phyloP scores from a whole-genome alignment of 805 yeast species.

The Wickerhamomyces chaumierensis region DNA sequence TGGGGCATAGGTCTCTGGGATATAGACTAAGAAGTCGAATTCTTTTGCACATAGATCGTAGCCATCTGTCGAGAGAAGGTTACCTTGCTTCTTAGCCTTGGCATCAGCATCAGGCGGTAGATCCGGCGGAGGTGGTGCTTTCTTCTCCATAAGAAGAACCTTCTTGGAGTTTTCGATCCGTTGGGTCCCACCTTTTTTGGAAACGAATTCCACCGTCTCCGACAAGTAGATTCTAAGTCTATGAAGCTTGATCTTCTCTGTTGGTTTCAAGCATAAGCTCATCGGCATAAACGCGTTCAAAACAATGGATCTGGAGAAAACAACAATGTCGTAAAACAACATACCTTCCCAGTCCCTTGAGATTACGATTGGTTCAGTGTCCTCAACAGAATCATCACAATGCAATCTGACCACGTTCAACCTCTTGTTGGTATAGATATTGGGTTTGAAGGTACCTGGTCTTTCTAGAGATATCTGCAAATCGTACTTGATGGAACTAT shows the following conservation, averaged over 20 bases:
- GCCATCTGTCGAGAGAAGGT: constrained; percentile 23
- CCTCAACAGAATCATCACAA: constrained; percentile 69
- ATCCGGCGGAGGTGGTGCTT: constrained; percentile 37
- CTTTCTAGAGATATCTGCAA: constrained; percentile 66
- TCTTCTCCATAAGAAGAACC: constrained; percentile 69
- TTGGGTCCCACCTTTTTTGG: constrained; percentile 79
- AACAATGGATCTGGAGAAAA: constrained; percentile 82
- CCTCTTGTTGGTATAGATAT: constrained; percentile 51
- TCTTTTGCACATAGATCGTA: constrained; percentile 63
- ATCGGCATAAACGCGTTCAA: constrained; percentile 77
- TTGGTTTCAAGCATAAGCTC: constrained; percentile 72
- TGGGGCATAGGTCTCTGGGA: constrained; percentile 58
- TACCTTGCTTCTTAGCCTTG: constrained; percentile 30
- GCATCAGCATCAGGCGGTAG: constrained; percentile 22
- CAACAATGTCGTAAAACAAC: constrained; percentile 77
- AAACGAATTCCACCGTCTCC: constrained; percentile 84
- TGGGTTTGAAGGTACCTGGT: constrained; percentile 77
- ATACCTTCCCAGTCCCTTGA: constrained; percentile 91
- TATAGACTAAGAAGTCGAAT: constrained; percentile 74
- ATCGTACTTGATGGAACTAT: constrained; percentile 67
- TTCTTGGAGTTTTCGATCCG: constrained; percentile 85
- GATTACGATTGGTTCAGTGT: constrained; percentile 87
- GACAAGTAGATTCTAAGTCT: constrained; percentile 77
- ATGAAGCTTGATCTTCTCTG: constrained; percentile 78
- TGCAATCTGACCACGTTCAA: constrained; percentile 66